phyloP scores from a whole-genome alignment of 2,329 filamentous ascomycete genomes.

The Pseudocercospora musae region DNA sequence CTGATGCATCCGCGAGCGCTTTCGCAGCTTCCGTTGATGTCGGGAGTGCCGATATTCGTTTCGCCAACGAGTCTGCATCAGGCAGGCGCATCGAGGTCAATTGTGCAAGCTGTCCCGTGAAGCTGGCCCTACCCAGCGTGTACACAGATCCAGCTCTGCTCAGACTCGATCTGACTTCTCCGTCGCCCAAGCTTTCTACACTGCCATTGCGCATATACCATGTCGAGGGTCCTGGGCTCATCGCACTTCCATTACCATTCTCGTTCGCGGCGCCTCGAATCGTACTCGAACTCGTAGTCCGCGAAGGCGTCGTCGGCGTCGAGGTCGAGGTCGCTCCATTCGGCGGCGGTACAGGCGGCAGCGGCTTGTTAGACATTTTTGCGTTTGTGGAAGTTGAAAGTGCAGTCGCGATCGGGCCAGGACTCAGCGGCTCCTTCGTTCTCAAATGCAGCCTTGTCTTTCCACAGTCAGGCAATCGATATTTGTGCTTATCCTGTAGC shows the following conservation, averaged over 20 bases:
- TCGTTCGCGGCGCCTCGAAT: conserved; percentile 1
- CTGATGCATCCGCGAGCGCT: conserved; percentile 79
- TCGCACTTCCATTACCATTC: not conserved
- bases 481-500: conserved; percentile 68
- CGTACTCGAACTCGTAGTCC: conserved; percentile 1
- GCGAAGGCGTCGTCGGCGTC: conserved; percentile 20
- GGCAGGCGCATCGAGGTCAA: conserved; percentile 87
- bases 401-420: conserved; percentile 37
- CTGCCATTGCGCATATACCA: conserved; percentile 4
- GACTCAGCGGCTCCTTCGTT: conserved; percentile 33
- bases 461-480: conserved; percentile 67
- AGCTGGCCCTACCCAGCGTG: conserved; percentile 85
- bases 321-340: conserved; percentile 5
- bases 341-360: conserved; percentile 1
- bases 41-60: conserved; percentile 78
- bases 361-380: conserved; percentile 7
- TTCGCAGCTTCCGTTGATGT: conserved; percentile 80
- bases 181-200: conserved; percentile 38
- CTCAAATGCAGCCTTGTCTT: conserved; percentile 49
- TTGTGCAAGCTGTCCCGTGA: conserved; percentile 88
- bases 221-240: conserved; percentile 2
- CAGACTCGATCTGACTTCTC: conserved; percentile 60
- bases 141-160: conserved; percentile 82
- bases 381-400: conserved; percentile 4
- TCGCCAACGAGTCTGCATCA: conserved; percentile 77